Conservation (phyloP, 2,329 filamentous ascomycete genomes). For the Alternaria conjuncta region DNA sequence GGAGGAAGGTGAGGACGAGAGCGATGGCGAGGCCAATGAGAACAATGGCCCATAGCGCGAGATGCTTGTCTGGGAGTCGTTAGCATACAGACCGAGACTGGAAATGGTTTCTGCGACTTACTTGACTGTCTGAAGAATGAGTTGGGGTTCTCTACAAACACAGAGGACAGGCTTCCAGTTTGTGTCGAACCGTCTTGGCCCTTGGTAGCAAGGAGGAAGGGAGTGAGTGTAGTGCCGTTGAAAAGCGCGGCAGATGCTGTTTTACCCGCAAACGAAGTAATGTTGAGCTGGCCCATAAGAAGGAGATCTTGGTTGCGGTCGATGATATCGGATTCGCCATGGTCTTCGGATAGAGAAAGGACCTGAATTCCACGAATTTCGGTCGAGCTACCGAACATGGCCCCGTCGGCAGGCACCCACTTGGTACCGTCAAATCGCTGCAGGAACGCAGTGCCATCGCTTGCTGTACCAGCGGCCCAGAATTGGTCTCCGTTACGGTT, state of each 20-base stretch:
- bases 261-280: conserved; percentile 70
- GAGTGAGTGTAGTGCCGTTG: conserved; percentile 78
- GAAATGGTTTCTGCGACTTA: conserved; percentile 53
- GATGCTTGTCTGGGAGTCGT: conserved; percentile 56
- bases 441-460: conserved; percentile 74
- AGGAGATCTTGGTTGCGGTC: conserved; percentile 74
- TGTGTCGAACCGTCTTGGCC: conserved; percentile 58
- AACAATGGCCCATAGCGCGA: conserved; percentile 78
- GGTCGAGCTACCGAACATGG: conserved; percentile 67
- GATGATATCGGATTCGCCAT: conserved; percentile 69
- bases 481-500: conserved; percentile 73
- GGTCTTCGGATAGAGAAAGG: conserved; percentile 72
- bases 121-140: conserved; percentile 72
- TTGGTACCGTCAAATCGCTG: conserved; percentile 79
- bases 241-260: conserved; percentile 85
- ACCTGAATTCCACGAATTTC: conserved; percentile 81
- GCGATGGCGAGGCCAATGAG: conserved; percentile 82
- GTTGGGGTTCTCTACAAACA: conserved; percentile 80
- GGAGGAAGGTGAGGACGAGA: conserved; percentile 75
- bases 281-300: conserved; percentile 80
- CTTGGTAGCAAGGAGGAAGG: conserved; percentile 80
- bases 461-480: conserved; percentile 79
- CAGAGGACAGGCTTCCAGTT: conserved; percentile 75
- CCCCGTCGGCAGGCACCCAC: conserved; percentile 68
- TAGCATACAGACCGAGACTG: conserved; percentile 4